These are phyloP conservation scores for Carex myosuroides DNA, from an alignment of 176 grass and related monocot genomes.

Conservation along the genomic window DNA sequence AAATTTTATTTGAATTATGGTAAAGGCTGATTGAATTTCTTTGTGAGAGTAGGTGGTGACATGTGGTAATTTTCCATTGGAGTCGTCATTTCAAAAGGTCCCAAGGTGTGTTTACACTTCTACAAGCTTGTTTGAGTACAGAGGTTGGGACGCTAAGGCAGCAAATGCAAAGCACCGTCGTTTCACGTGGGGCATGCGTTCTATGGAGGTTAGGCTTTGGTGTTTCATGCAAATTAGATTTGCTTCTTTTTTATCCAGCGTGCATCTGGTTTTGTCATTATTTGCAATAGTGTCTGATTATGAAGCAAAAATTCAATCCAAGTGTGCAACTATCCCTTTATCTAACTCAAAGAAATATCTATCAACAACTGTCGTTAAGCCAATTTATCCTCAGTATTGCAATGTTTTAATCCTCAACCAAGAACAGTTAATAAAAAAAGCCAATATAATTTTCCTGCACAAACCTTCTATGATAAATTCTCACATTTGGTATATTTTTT, in stretches of 20 bases:
- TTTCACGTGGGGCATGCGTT: conserved; percentile 89
- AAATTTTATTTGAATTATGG: neutral
- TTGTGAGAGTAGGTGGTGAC: conserved; percentile 66
- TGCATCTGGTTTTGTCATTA: neutral
- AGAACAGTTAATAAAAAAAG: neutral
- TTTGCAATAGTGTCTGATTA: neutral
- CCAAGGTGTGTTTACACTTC: conserved; percentile 98
- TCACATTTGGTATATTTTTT: conserved; percentile 11
- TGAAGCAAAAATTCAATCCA: neutral
- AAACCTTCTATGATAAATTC: neutral
- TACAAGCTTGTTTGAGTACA: conserved; percentile 80
- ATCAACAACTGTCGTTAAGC: neutral
- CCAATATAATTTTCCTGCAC: neutral
- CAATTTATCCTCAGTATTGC: neutral
- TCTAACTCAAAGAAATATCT: neutral
- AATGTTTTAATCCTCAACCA: neutral
- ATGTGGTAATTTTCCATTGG: conserved; percentile 91
- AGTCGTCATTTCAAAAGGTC: conserved; percentile 89
- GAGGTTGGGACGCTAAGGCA: conserved; percentile 87
- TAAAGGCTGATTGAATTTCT: neutral
- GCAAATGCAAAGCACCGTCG: conserved; percentile 56
- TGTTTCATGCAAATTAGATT: conserved; percentile 11
- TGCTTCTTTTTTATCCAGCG: neutral
- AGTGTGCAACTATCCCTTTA: neutral
- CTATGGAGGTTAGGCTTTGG: conserved; percentile 60